Evolutionary conservation across 495 filamentous ascomycete species (phyloP).

Genomic region (Pyrenula massariospora): DNA sequence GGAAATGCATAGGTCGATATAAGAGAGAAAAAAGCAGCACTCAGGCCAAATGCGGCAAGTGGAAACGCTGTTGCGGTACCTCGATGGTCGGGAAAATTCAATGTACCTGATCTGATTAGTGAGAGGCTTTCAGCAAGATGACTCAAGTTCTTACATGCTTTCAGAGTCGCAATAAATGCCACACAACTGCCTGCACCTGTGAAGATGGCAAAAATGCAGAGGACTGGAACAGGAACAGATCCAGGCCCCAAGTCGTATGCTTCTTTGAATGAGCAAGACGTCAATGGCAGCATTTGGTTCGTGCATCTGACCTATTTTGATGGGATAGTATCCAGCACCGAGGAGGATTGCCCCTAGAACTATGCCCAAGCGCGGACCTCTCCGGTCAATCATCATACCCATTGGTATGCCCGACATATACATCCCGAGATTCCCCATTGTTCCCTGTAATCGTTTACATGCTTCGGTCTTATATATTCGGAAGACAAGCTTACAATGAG

Average conservation of each 20-base stretch:
- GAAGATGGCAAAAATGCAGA: conserved; percentile 74
- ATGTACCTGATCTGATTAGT: conserved; percentile 43
- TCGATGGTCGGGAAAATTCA: conserved; percentile 85
- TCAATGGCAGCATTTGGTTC: neutral
- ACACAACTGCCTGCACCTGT: conserved; percentile 81
- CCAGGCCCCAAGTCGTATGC: conserved; percentile 37
- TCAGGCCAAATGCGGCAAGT: conserved; percentile 82
- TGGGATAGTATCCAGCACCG: conserved; percentile 68
- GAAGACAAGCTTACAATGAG: conserved; percentile 52
- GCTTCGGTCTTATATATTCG: neutral
- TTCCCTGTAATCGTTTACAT: conserved; percentile 40
- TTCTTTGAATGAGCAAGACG: conserved; percentile 8
- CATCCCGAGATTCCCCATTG: conserved; percentile 92
- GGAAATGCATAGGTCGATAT: conserved; percentile 71
- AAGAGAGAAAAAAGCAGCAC: conserved; percentile 89
- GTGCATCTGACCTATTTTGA: conserved; percentile 44
- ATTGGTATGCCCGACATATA: conserved; percentile 83
- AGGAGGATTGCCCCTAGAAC: conserved; percentile 61
- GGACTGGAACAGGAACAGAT: conserved; percentile 51
- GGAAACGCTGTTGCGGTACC: conserved; percentile 93
- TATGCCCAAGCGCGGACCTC: conserved; percentile 67
- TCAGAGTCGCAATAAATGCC: conserved; percentile 78
- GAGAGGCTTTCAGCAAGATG: neutral
- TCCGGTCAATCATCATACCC: conserved; percentile 75
- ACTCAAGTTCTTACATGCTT: conserved; percentile 44